These are phyloP conservation scores for Chrysophaeum taylorii DNA, from an alignment of 352 stramenopile genomes.

Conservation along the genomic window DNA sequence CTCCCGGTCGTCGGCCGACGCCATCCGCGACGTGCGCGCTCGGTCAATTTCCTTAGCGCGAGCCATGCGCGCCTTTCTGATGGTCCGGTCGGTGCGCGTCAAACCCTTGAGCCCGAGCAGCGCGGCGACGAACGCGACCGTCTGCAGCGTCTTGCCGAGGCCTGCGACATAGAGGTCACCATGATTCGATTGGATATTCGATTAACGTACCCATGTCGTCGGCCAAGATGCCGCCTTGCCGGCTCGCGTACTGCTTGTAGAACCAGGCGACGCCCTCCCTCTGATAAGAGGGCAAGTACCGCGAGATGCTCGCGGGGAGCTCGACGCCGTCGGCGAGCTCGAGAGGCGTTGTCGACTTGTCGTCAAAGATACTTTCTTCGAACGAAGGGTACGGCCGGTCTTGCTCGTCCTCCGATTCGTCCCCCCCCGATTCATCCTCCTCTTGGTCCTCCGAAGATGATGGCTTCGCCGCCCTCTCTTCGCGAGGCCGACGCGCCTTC, in stretches of 20 bases:
- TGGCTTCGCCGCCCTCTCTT: too few relatives aligned
- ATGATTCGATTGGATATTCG: slow-evolving; percentile 1
- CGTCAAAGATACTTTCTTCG: too few relatives aligned
- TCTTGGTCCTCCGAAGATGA: too few relatives aligned
- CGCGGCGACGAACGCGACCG: slow-evolving; percentile 46
- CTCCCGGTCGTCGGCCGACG: neutral
- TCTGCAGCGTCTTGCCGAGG: slow-evolving; percentile 43
- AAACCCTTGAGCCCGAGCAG: slow-evolving; percentile 22
- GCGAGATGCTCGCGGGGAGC: slow-evolving; percentile 49
- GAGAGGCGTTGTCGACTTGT: neutral
- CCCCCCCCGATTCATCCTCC: too few relatives aligned
- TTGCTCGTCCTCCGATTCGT: too few relatives aligned
- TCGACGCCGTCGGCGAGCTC: neutral
- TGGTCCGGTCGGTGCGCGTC: neutral
- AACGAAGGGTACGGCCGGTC: too few relatives aligned
- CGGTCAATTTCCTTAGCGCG: neutral
- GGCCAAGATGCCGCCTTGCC: slow-evolving; percentile 46
- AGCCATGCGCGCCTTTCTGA: neutral
- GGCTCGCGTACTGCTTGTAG: slow-evolving; percentile 39
- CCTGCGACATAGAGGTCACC: slow-evolving; percentile 19
- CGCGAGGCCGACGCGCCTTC: too few relatives aligned
- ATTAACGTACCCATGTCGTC: slow-evolving; percentile 36
- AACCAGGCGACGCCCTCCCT: slow-evolving; percentile 50
- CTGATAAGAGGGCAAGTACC: slow-evolving; percentile 54
- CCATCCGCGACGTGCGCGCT: neutral